These are phyloP conservation scores for Amylostereum chailletii DNA, from an alignment of 1,284 basidiomycete species.

Conservation along the genomic window DNA sequence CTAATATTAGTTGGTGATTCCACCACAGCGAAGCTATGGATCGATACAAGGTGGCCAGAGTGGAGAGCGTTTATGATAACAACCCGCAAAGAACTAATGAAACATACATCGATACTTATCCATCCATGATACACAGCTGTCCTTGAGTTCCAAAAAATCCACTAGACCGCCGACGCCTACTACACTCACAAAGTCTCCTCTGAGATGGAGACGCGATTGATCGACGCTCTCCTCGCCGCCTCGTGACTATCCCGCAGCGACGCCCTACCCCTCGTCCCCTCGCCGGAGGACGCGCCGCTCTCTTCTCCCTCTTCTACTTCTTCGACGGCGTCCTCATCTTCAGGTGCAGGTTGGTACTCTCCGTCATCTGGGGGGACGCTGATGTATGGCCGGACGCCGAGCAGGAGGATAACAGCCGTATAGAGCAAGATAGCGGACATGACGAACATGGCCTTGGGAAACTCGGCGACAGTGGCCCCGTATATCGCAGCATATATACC, in stretches of 20 bases:
- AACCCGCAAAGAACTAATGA: too few species aligned
- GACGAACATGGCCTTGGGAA: conserved; percentile 41
- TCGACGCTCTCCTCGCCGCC: background rate
- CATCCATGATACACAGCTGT: too few species aligned
- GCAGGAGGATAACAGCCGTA: conserved; percentile 19
- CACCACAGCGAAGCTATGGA: too few species aligned
- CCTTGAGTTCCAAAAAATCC: too few species aligned
- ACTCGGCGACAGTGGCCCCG: conserved; percentile 34
- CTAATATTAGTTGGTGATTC: too few species aligned
- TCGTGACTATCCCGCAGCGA: background rate
- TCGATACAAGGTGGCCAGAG: too few species aligned
- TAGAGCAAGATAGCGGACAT: conserved; percentile 32
- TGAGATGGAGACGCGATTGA: conserved; percentile 1
- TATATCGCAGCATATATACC: conserved; percentile 41
- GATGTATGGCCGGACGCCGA: conserved; percentile 11
- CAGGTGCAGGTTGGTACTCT: background rate
- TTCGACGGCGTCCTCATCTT: background rate
- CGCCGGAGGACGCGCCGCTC: background rate
- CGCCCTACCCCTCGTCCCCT: background rate
- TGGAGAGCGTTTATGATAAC: too few species aligned
- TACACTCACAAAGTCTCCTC: background rate
- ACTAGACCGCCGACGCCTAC: too few species aligned
- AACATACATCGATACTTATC: too few species aligned
- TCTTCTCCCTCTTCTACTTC: background rate
- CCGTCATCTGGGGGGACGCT: conserved; percentile 5